These are phyloP conservation scores for Begonia loranthoides DNA, from an alignment of 306 rosid species.

Conservation along the genomic window DNA sequence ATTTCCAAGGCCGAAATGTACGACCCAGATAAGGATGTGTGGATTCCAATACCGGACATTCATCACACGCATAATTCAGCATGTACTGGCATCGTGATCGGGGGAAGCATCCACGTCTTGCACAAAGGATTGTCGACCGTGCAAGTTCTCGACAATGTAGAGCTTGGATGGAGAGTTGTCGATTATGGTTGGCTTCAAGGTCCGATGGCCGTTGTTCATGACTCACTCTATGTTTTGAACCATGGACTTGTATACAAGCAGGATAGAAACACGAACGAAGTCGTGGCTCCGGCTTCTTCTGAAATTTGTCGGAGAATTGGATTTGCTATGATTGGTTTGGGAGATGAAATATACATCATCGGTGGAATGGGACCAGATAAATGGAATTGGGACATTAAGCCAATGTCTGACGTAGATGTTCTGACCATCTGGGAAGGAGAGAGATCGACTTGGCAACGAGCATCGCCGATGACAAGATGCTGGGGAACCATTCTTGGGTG, in stretches of 20 bases:
- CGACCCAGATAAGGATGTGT: constrained; percentile 69
- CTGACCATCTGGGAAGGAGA: constrained; percentile 60
- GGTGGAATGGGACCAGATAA: constrained; percentile 88
- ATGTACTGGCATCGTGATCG: constrained; percentile 77
- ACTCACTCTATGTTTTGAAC: constrained; percentile 75
- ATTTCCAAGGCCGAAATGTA: constrained; percentile 91
- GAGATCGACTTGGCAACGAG: constrained; percentile 77
- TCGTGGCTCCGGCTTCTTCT: constrained; percentile 52
- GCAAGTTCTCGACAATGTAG: constrained; percentile 62
- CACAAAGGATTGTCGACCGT: constrained; percentile 85
- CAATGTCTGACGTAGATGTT: constrained; percentile 77
- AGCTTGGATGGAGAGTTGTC: constrained; percentile 59
- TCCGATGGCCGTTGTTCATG: constrained; percentile 72
- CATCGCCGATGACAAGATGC: constrained; percentile 77
- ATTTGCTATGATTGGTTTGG: constrained; percentile 65
- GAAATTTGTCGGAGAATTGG: constrained; percentile 81
- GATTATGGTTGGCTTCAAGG: constrained; percentile 83
- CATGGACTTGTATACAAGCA: constrained; percentile 54
- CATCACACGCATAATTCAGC: constrained; percentile 85
- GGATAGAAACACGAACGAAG: constrained; percentile 35
- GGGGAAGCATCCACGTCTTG: constrained; percentile 73
- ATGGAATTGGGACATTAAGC: constrained; percentile 62
- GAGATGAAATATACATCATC: constrained; percentile 61
- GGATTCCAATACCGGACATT: constrained; percentile 78
- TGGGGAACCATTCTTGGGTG: constrained; percentile 85